Base-by-base conservation (phyloP, 768 basidiomycete genomes). In the Hirschioporus abietinus region DNA sequence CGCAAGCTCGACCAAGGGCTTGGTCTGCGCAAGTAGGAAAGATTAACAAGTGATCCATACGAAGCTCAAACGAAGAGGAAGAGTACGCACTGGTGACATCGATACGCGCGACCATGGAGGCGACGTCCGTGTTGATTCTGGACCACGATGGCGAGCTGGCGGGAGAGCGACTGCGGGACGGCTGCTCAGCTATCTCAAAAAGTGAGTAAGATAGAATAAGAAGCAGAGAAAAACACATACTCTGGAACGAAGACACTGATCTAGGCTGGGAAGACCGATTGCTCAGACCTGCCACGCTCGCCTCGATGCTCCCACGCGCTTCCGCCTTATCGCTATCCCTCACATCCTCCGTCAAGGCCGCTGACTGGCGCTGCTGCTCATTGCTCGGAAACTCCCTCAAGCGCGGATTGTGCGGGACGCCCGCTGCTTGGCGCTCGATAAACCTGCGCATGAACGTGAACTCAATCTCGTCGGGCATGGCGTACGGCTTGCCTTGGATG, bases 401-500 rank as follows among this genome's bases (percentile, higher is more conserved):
- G 52, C 91, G 88, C 64, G 91, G 91, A 72, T 93, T 92, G 74
- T 93, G 91, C 64, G 90, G 85, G 57, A 91, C 84, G 52, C 86
- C 85, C n/a, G 86, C 81, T 7, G 86, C 83, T 73, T 92, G 91
- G 65, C 91, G 83, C 73, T 93, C 91, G 72, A 93, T 86, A 74
- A 92, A 93, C 77, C 89, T 91, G 69, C 90, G 86, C 60, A 93
- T 84, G 78, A 92, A 93, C 0, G 86, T 76, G 67, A 92, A 82
- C 72, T 93, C 91, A 72, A 91, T 75, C 70, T 90, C 86, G 71
- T 92, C 91, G 12, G 90, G 83, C 91, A 93, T 93, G 66, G 83
- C 71, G 75, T 92, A 92, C 26, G 91, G 90, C 1, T 91, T 91
- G 20, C 91, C 91, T 72, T 88, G 89, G 34, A 93, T 92, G 69